phyloP scores from a whole-genome alignment of 768 basidiomycete genomes.

The Pulveroboletus sp. region DNA sequence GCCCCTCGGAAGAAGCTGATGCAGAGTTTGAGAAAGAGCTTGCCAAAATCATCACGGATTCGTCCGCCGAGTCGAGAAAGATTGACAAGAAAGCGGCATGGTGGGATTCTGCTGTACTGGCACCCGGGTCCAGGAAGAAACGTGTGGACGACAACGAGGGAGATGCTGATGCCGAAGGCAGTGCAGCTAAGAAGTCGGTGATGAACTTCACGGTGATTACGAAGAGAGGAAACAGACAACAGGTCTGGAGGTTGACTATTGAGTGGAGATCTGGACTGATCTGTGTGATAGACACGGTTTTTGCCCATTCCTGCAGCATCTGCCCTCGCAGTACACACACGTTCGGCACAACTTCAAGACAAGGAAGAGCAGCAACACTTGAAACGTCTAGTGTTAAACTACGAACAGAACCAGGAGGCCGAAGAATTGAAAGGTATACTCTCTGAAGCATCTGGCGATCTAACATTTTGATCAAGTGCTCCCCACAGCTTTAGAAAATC shows the following conservation, averaged over 20 bases:
- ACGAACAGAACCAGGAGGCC: slow-evolving; percentile 85
- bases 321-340: slow-evolving; percentile 84
- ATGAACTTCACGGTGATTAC: slow-evolving; percentile 95
- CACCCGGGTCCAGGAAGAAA: slow-evolving; percentile 62
- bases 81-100: slow-evolving; percentile 87
- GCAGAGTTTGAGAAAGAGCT: slow-evolving; percentile 94
- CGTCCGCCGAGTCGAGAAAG: slow-evolving; percentile 74
- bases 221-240: slow-evolving; percentile 90
- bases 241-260: slow-evolving; percentile 43
- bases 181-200: slow-evolving; percentile 34
- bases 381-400: slow-evolving; percentile 90
- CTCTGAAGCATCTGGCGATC: not conserved
- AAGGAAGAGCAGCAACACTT: slow-evolving; percentile 96
- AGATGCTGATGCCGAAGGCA: slow-evolving; percentile 40
- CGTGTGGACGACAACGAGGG: slow-evolving; percentile 57
- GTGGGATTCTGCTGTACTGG: slow-evolving; percentile 85
- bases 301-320: slow-evolving; percentile 87
- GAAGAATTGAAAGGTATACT: slow-evolving; percentile 70
- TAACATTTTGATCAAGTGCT: not conserved
- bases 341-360: slow-evolving; percentile 87
- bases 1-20: slow-evolving; percentile 85
- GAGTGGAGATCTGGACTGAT: slow-evolving; percentile 10
- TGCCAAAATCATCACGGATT: slow-evolving; percentile 90
- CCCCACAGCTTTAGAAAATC: slow-evolving; percentile 58
- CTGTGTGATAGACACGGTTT: slow-evolving; percentile 60